Percentiles rank a stretch among this genome's conserved stretches.
Evolutionary conservation across 805 yeast genomes (phyloP).

Genomic region (Teunomyces tritomae): DNA sequence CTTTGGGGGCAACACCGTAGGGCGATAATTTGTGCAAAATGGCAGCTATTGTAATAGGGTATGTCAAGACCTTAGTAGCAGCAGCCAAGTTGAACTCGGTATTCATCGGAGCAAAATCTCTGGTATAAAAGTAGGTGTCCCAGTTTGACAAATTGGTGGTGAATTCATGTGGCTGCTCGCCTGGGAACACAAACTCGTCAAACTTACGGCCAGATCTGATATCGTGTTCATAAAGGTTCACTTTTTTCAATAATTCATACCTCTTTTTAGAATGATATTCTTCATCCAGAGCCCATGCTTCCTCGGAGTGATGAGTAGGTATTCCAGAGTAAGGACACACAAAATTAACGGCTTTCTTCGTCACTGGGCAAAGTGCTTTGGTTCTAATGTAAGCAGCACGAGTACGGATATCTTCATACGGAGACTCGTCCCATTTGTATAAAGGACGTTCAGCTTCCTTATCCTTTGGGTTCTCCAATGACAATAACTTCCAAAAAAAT

Average conservation of each 20-base stretch:
- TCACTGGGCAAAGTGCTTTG: slow-evolving; percentile 87
- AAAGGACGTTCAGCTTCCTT: slow-evolving; percentile 29
- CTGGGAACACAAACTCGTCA: slow-evolving; percentile 95
- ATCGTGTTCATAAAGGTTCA: slow-evolving; percentile 92
- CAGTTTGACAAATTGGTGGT: slow-evolving; percentile 76
- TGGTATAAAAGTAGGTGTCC: slow-evolving; percentile 91
- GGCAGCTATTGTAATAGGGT: slow-evolving; percentile 87
- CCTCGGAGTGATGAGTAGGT: slow-evolving; percentile 89
- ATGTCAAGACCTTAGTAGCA: slow-evolving; percentile 88
- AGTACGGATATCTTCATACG: slow-evolving; percentile 80
- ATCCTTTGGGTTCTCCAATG: slow-evolving; percentile 29
- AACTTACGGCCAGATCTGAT: slow-evolving; percentile 89
- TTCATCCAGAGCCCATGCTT: slow-evolving; percentile 82
- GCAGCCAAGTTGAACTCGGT: slow-evolving; percentile 95
- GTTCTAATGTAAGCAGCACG: slow-evolving; percentile 90
- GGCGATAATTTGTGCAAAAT: slow-evolving; percentile 84
- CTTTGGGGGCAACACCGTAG: slow-evolving; percentile 74
- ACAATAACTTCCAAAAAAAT: slow-evolving; percentile 37
- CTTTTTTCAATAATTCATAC: slow-evolving; percentile 77
- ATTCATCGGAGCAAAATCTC: slow-evolving; percentile 94
- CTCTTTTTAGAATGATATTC: slow-evolving; percentile 66
- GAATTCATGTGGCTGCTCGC: slow-evolving; percentile 70
- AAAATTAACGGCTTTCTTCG: slow-evolving; percentile 71
- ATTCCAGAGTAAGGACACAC: slow-evolving; percentile 94
- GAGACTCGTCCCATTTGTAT: slow-evolving; percentile 88